Percentiles rank a stretch among this genome's conserved stretches.
Evolutionary conservation across 768 basidiomycete genomes (phyloP).

Genomic region (Podaxis sp.): DNA sequence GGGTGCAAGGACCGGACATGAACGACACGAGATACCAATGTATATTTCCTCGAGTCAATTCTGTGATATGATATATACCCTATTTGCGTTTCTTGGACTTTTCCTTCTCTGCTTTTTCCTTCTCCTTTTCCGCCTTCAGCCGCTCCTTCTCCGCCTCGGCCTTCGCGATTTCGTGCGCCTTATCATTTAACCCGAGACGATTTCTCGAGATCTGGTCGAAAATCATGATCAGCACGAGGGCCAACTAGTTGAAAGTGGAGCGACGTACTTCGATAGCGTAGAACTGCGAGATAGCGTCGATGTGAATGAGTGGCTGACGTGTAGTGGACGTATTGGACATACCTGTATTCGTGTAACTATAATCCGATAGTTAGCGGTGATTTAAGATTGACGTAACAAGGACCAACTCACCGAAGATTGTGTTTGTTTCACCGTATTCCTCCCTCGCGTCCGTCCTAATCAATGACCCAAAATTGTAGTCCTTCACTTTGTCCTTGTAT

Average conservation of each 20-base stretch:
- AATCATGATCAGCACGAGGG: neutral
- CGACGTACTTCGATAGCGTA: conserved; percentile 80
- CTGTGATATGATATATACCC: neutral
- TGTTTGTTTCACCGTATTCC: conserved; percentile 90
- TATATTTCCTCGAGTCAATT: neutral
- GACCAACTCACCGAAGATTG: conserved; percentile 77
- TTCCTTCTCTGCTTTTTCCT: conserved; percentile 25
- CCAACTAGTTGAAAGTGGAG: neutral
- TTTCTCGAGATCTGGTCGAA: conserved; percentile 83
- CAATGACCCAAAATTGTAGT: conserved; percentile 96
- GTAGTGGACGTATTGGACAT: conserved; percentile 19
- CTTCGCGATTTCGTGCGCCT: conserved; percentile 78
- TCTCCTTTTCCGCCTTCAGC: conserved; percentile 51
- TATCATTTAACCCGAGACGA: conserved; percentile 85
- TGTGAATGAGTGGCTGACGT: neutral
- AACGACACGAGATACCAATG: neutral
- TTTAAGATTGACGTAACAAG: neutral
- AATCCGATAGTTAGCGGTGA: neutral
- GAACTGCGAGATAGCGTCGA: conserved; percentile 51
- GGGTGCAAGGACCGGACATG: neutral
- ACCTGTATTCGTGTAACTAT: conserved; percentile 73
- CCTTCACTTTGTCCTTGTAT: conserved; percentile 87
- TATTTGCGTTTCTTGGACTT: conserved; percentile 28
- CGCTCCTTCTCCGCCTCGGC: conserved; percentile 65
- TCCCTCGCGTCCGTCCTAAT: conserved; percentile 76